Base-by-base conservation (phyloP, 1,284 basidiomycete genomes). In the Polyporus tsugae region DNA sequence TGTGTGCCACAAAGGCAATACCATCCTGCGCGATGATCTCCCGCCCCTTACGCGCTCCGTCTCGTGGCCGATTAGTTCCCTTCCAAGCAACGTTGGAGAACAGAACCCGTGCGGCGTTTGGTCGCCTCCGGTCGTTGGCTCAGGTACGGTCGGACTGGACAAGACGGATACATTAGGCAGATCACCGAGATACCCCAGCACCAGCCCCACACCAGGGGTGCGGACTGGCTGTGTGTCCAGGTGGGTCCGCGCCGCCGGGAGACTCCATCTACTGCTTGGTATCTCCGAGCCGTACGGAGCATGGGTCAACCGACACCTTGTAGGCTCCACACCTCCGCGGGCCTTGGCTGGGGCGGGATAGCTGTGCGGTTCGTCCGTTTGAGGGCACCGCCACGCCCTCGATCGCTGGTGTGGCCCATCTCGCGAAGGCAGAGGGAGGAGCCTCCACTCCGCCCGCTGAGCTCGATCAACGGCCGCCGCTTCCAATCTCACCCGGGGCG, bases 191-290 rank as follows among this genome's bases (percentile, higher is more conserved):
- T 39, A 9, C 6, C 22, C n/a, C n/a, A n/a, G n/a, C n/a, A n/a
- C n/a, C n/a, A n/a, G n/a, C n/a, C n/a, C 38, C 19, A 22, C 4
- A 17, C 57, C n/a, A 13, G 39, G 39, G 22, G 22, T 19, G 19
- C n/a, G 46, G 55, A 58, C 55, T 35, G 25, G 52, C 7, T 60
- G 13, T 60, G 58, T 60, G 39, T 60, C 58, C 39, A 60, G 58
- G 58, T 60, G 58, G 36, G 58, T 60, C 38, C 38, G 35, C n/a
- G 57, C 36, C 57, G 17, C 19, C 57, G 7, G 33, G 17, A 7
- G 33, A 36, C 35, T 19, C 19, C 33, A 36, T 41, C 58, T n/a
- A 35, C 52, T 19, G 35, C 35, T 35, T 42, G 41, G 41, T 22
- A 60, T 38, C 55, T 38, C 35, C 55, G 55, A 3, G 38, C 22